Base-by-base conservation (phyloP, 2,329 filamentous ascomycete genomes). In the Cercospora sesami region DNA sequence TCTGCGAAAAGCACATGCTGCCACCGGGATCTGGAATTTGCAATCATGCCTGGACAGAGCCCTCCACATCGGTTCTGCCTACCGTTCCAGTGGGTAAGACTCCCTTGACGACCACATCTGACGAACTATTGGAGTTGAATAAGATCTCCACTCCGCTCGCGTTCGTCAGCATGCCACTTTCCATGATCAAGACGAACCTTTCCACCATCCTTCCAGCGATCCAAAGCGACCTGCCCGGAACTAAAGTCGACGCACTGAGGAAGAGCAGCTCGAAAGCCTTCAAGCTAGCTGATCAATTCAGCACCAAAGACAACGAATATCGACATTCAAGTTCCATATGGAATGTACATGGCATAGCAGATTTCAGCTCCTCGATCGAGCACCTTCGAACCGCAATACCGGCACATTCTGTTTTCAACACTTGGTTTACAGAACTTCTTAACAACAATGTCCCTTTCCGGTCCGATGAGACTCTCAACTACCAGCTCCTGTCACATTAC, bases 91-190 rank as follows among this genome's bases (percentile, higher is more conserved):
- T 23, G 1, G 57, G 39, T 26, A 65, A 31, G 7, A 68, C 66
- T 30, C 66, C 66, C 0, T 28, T 68, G 62, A 62, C 66, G 21
- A 60, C 61, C 6, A 51, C 57, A 16, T 28, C 69, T 4, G 12
- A 65, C 7, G 53, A 67, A 58, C 42, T 69, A 2, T 21, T 21
- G 28, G 53, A 60, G n/a, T 60, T 71, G 57, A 68, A 63, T 10
- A 28, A 59, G 9, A 58, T 66, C 4, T 61, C 63, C 8, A 36
- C 59, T 8, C 64, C 65, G 6, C 65, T 71, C 26, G 62, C 66
- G 9, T 68, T 67, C 21, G 18, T 71, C 26, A 63, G 63, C 12
- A 51, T 69, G 23, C 65, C 67, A 5, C 67, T 69, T 45, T 57
- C 55, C 42, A 59, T 58, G n/a, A 45, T 63, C 18, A 58, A 42